These are phyloP conservation scores for Trapa incisa DNA, from an alignment of 345 rosid species.

Conservation along the genomic window DNA sequence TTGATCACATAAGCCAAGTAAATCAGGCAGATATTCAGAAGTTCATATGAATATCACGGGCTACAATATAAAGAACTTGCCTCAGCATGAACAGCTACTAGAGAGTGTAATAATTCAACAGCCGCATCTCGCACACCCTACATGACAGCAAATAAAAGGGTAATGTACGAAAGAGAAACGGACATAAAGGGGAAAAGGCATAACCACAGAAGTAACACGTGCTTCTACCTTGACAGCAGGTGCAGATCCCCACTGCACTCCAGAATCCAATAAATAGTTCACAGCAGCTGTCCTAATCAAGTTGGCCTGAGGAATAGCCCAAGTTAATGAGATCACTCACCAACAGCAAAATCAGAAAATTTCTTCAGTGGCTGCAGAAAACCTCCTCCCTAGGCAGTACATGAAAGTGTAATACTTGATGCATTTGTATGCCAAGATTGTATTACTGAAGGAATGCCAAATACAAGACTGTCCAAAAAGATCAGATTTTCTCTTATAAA, in stretches of 20 bases:
- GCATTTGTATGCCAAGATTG: background rate
- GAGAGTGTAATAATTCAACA: slow-evolving; percentile 77
- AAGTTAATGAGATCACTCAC: slow-evolving; percentile 1
- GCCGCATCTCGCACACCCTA: slow-evolving; percentile 96
- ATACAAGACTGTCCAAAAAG: background rate
- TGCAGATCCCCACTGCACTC: slow-evolving; percentile 90
- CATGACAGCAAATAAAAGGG: slow-evolving; percentile 5
- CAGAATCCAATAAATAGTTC: slow-evolving; percentile 70
- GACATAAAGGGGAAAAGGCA: background rate
- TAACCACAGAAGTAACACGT: background rate
- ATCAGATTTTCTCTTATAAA: background rate
- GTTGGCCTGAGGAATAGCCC: slow-evolving; percentile 48
- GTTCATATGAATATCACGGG: background rate
- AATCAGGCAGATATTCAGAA: background rate
- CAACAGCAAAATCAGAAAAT: background rate
- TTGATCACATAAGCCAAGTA: too few relatives aligned
- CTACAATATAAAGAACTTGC: slow-evolving; percentile 16
- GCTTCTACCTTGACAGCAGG: slow-evolving; percentile 76
- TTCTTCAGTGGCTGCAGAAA: background rate
- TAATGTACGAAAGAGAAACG: background rate
- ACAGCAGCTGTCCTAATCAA: slow-evolving; percentile 78
- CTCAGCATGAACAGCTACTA: slow-evolving; percentile 96
- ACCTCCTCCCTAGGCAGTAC: background rate
- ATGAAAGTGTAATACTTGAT: background rate
- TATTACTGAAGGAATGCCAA: background rate